A percentile compares a stretch with the other conserved stretches of the same genome.
Conservation (phyloP, 2,329 filamentous ascomycete species). For the Nothomitra cinnamomea region DNA sequence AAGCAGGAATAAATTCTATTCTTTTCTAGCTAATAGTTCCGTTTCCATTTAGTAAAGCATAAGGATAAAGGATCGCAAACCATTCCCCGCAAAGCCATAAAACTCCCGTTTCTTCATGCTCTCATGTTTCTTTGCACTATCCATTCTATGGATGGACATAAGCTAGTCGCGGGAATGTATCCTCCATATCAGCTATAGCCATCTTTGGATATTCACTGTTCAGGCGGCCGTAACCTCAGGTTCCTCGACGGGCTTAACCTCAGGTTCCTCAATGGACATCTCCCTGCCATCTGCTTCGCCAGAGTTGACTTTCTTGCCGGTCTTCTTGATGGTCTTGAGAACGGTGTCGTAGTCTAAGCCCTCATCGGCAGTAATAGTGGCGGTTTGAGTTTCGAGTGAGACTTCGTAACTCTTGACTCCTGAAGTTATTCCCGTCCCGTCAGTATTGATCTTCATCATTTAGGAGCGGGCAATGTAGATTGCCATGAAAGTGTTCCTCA, state of each 20-base stretch:
- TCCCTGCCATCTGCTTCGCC: conserved; percentile 51
- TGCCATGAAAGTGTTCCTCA: neutral
- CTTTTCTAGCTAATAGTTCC: too few relatives aligned
- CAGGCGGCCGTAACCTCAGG: too few relatives aligned
- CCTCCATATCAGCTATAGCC: too few relatives aligned
- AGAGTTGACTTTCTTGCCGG: conserved; percentile 77
- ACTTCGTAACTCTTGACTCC: conserved; percentile 79
- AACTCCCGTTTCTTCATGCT: too few relatives aligned
- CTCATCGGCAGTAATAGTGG: conserved; percentile 54
- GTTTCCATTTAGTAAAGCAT: too few relatives aligned
- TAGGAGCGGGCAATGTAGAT: neutral
- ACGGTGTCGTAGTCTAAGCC: conserved; percentile 63
- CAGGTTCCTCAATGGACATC: conserved; percentile 32
- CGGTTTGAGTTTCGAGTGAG: conserved; percentile 71
- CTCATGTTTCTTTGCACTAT: too few relatives aligned
- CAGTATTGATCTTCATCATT: neutral
- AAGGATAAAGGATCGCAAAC: too few relatives aligned
- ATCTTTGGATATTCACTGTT: too few relatives aligned
- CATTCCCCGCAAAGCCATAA: too few relatives aligned
- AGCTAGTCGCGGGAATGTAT: too few relatives aligned
- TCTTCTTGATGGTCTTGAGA: conserved; percentile 81
- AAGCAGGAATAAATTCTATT: too few relatives aligned
- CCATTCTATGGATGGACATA: too few relatives aligned
- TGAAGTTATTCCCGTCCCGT: conserved; percentile 21
- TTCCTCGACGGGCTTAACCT: conserved; percentile 6